Conservation (phyloP, 257 asterid genomes). For the Solanum chmielewskii region DNA sequence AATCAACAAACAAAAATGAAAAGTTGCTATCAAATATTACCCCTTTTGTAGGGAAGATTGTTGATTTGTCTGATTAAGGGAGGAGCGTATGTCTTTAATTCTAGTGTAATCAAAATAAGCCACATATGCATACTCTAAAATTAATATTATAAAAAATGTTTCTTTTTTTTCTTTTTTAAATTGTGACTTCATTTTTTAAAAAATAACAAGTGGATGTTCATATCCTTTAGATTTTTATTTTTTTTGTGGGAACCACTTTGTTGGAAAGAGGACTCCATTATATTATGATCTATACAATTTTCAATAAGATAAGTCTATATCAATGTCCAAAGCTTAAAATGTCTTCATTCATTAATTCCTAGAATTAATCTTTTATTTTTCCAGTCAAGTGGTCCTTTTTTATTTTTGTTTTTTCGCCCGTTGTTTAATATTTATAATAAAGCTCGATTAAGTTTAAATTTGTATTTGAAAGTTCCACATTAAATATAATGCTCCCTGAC, state of each 20-base stretch:
- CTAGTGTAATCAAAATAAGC: slow-evolving; percentile 11
- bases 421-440: rapidly evolving
- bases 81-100: not conserved
- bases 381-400: not conserved
- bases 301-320: slow-evolving; percentile 18
- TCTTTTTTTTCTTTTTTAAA: not conserved
- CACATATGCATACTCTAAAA: slow-evolving; percentile 4
- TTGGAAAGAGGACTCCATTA: not conserved
- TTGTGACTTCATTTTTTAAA: not conserved
- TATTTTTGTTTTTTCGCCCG: too few species aligned
- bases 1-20: slow-evolving; percentile 25
- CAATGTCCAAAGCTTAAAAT: slow-evolving; percentile 1
- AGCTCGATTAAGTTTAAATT: rapidly evolving
- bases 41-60: not conserved
- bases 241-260: slow-evolving; percentile 24
- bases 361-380: not conserved
- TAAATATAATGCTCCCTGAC: rapidly evolving
- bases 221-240: not conserved
- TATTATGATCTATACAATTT: slow-evolving; percentile 3
- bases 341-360: not conserved
- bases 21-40: not conserved
- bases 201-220: not conserved
- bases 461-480: rapidly evolving
- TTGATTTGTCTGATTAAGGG: not conserved
- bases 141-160: not conserved